phyloP scores from a whole-genome alignment of 257 asterid genomes.

The Solanum clarkiae region DNA sequence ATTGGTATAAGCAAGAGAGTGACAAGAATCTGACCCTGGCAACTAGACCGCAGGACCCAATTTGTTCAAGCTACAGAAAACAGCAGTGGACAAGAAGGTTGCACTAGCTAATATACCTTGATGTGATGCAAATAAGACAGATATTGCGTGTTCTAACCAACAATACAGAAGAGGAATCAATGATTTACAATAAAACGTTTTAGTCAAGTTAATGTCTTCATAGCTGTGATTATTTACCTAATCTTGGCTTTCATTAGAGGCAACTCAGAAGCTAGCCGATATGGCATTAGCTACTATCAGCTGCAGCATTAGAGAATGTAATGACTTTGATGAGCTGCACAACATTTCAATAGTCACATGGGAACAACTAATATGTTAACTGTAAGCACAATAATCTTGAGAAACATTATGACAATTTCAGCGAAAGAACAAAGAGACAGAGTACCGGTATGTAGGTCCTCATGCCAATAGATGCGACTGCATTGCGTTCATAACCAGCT shows the following conservation, averaged over 20 bases:
- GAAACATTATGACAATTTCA: neutral
- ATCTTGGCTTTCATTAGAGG: neutral
- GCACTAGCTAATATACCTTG: conserved; percentile 1
- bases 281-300: neutral
- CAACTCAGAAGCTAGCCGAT: neutral
- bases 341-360: neutral
- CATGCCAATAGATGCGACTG: conserved; percentile 88
- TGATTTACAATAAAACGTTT: neutral
- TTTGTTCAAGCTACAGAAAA: conserved; percentile 13
- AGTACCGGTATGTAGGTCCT: conserved; percentile 79
- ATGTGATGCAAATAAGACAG: conserved; percentile 4
- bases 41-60: conserved; percentile 19
- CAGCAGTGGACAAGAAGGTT: conserved; percentile 10
- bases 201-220: neutral
- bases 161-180: neutral
- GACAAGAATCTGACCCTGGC: conserved; percentile 3
- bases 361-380: conserved; percentile 1
- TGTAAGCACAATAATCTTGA: neutral
- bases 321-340: neutral
- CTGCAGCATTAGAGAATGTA: neutral
- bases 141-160: neutral
- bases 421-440: neutral
- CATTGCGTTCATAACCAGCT: conserved; percentile 66
- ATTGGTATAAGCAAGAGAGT: conserved; percentile 1
- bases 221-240: neutral